phyloP scores from a whole-genome alignment of 169 alveolate species.

The Blepharisma undulans region DNA sequence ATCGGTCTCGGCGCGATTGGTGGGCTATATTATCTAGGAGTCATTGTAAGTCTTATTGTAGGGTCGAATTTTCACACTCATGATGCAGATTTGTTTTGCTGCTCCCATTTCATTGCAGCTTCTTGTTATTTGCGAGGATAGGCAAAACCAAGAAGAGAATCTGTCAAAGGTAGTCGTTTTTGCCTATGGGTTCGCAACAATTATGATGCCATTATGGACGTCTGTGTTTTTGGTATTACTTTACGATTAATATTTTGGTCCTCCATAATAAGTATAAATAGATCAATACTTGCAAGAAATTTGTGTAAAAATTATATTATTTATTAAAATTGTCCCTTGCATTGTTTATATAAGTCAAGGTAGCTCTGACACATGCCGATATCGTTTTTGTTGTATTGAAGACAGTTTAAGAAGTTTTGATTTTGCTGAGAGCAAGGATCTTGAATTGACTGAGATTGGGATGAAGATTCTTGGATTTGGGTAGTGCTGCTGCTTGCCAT shows the following conservation, averaged over 20 bases:
- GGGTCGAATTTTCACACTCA: background rate
- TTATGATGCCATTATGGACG: constrained; percentile 1
- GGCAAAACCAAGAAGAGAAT: constrained; percentile 27
- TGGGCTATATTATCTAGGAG: background rate
- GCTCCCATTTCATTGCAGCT: constrained; percentile 26
- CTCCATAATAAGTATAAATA: background rate
- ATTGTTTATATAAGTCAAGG: constrained; percentile 49
- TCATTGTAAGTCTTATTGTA: background rate
- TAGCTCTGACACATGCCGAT: constrained; percentile 52
- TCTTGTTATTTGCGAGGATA: background rate
- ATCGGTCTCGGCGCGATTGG: constrained; percentile 20
- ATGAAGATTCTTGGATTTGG: background rate
- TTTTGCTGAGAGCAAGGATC: constrained; percentile 55
- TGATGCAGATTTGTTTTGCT: background rate
- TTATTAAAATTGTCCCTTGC: constrained; percentile 38
- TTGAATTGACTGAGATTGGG: constrained; percentile 34
- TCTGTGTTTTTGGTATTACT: background rate
- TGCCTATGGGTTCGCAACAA: background rate
- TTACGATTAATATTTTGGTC: background rate
- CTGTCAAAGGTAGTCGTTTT: background rate
- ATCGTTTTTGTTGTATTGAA: constrained; percentile 45
- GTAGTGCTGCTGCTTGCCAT: constrained; percentile 49
- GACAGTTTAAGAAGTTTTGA: constrained; percentile 44
- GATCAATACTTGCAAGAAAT: background rate
- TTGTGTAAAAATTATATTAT: constrained; percentile 1